These are phyloP conservation scores for Angomonas deanei DNA, from an alignment of 208 protist species.

Conservation along the genomic window DNA sequence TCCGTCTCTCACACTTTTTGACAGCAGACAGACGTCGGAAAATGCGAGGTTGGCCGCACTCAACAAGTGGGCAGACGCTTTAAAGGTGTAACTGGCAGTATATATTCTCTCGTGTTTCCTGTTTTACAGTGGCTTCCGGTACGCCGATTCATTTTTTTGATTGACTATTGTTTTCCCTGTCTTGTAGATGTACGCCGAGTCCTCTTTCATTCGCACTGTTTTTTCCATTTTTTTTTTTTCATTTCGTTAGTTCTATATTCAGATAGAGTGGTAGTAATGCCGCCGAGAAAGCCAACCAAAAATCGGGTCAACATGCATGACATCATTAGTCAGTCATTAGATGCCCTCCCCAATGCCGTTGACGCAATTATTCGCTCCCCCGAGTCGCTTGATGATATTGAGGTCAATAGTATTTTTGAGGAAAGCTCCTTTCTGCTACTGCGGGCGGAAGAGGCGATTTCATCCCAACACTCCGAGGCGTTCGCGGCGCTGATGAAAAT, in stretches of 20 bases:
- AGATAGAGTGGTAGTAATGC: conserved; percentile 21
- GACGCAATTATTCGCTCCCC: conserved; percentile 76
- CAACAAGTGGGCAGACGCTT: conserved; percentile 13
- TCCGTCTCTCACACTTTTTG: conserved; percentile 26
- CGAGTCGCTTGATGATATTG: conserved; percentile 68
- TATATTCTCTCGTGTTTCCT: conserved; percentile 14
- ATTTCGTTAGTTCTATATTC: conserved; percentile 1
- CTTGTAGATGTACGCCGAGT: neutral
- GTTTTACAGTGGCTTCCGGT: conserved; percentile 4
- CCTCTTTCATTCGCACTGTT: neutral
- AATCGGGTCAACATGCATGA: conserved; percentile 90
- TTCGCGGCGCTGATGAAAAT: conserved; percentile 79
- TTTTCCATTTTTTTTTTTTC: conserved; percentile 15
- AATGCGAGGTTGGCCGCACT: conserved; percentile 15
- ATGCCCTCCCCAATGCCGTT: conserved; percentile 62
- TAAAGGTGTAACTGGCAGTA: neutral
- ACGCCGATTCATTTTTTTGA: conserved; percentile 6
- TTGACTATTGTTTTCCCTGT: conserved; percentile 8
- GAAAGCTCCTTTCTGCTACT: conserved; percentile 77
- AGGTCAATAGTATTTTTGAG: conserved; percentile 76
- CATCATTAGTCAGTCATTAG: conserved; percentile 76
- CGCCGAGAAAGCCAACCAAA: conserved; percentile 55
- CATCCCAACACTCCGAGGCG: conserved; percentile 53
- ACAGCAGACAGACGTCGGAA: conserved; percentile 2
- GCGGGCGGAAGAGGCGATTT: conserved; percentile 77